Evolutionary conservation across 495 filamentous ascomycete genomes (phyloP).

Genomic region (Podospora didyma): DNA sequence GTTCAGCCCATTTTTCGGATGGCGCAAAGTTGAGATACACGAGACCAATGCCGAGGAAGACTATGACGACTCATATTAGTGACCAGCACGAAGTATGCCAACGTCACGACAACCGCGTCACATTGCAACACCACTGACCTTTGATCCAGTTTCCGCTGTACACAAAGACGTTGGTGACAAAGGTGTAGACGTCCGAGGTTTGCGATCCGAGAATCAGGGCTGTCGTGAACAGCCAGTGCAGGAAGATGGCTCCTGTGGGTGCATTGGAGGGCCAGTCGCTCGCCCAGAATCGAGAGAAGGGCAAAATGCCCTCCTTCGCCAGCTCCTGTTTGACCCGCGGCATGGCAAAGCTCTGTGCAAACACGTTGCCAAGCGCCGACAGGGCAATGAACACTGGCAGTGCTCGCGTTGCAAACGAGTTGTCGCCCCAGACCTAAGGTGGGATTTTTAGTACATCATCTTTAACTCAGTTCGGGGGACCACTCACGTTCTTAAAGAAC

Average conservation of each 20-base stretch:
- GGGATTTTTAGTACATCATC: no score
- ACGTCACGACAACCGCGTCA: background rate
- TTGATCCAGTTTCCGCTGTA: constrained; percentile 37
- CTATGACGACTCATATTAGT: constrained; percentile 35
- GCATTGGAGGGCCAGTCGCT: constrained; percentile 57
- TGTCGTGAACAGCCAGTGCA: constrained; percentile 59
- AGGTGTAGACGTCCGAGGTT: constrained; percentile 22
- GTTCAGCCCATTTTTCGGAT: constrained; percentile 30
- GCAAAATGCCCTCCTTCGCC: constrained; percentile 56
- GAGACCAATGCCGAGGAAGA: constrained; percentile 51
- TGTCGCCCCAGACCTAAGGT: constrained; percentile 35
- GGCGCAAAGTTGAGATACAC: constrained; percentile 38
- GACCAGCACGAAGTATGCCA: background rate
- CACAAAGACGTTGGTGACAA: constrained; percentile 29
- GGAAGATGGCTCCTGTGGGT: constrained; percentile 55
- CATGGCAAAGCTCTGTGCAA: constrained; percentile 60
- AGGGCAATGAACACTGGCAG: constrained; percentile 60
- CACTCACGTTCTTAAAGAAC: constrained; percentile 55
- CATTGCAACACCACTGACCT: constrained; percentile 6
- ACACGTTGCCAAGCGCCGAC: constrained; percentile 63
- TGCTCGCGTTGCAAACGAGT: constrained; percentile 37
- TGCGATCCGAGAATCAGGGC: constrained; percentile 50
- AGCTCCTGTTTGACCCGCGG: constrained; percentile 57
- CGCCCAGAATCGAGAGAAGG: constrained; percentile 55
- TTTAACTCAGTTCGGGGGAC: no score